These are phyloP conservation scores for Fraxinus sp. DNA, from an alignment of 305 asterid genomes.

Conservation along the genomic window DNA sequence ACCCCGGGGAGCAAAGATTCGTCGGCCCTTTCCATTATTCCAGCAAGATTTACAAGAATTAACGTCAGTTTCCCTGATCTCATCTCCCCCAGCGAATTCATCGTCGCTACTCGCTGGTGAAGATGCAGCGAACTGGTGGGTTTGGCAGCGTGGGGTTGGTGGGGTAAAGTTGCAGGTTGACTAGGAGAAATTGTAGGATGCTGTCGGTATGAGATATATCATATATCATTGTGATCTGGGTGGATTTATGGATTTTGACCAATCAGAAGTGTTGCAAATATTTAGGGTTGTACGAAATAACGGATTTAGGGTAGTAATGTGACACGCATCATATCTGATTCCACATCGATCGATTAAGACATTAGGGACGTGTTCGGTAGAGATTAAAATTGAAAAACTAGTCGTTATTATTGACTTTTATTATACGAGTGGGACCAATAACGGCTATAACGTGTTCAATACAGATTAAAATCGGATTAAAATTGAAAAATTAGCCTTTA, in stretches of 20 bases:
- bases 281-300: neutral
- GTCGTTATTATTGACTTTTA: too few species aligned
- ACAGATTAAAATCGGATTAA: too few species aligned
- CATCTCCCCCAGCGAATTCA: conserved; percentile 26
- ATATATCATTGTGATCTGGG: neutral
- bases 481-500: too few species aligned
- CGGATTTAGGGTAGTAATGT: neutral
- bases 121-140: neutral
- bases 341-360: too few species aligned
- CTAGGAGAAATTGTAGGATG: neutral
- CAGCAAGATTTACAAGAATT: conserved; percentile 62
- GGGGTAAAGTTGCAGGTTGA: neutral
- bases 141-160: neutral
- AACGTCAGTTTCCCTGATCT: conserved; percentile 49
- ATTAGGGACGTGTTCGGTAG: too few species aligned
- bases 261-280: neutral
- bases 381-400: too few species aligned
- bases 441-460: too few species aligned
- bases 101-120: neutral
- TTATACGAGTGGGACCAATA: too few species aligned
- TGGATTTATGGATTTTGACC: neutral
- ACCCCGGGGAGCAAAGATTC: conserved; percentile 73
- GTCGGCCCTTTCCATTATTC: conserved; percentile 77
- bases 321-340: neutral
- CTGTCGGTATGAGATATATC: neutral